Percentiles rank a stretch among this genome's conserved stretches.
Conservation (phyloP, 2,329 filamentous ascomycete species). For the Cercospora zeae-maydis region DNA sequence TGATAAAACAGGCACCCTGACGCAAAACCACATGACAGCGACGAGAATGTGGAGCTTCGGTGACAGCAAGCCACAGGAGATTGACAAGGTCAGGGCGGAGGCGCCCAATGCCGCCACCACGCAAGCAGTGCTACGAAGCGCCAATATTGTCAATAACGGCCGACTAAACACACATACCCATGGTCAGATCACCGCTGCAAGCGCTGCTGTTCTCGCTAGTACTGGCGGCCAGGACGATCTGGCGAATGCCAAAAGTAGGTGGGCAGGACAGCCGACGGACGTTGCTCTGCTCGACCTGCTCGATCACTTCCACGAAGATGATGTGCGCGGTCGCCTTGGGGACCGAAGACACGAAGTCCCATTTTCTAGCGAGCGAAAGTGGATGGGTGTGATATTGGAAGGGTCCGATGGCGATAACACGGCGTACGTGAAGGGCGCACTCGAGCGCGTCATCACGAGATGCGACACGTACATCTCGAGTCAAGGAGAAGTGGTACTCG, state of each 20-base stretch:
- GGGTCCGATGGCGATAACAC: constrained; percentile 65
- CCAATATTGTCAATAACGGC: constrained; percentile 95
- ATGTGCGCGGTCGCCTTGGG: constrained; percentile 83
- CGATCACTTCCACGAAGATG: constrained; percentile 86
- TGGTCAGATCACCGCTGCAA: constrained; percentile 57
- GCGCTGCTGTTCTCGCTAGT: constrained; percentile 79
- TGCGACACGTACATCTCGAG: constrained; percentile 88
- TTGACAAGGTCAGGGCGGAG: constrained; percentile 52
- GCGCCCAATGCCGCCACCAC: constrained; percentile 67
- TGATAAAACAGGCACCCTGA: constrained; percentile 95
- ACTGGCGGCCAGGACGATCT: constrained; percentile 61
- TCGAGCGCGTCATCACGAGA: constrained; percentile 78
- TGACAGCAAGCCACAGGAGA: constrained; percentile 57
- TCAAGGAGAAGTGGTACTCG: constrained; percentile 83
- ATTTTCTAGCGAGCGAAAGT: constrained; percentile 96
- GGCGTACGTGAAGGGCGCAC: constrained; percentile 91
- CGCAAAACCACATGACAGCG: constrained; percentile 97
- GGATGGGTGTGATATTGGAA: constrained; percentile 91
- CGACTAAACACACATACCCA: constrained; percentile 65
- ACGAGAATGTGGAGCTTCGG: constrained; percentile 92
- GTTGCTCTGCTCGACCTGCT: constrained; percentile 94
- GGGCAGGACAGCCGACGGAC: constrained; percentile 95
- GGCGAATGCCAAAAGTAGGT: constrained; percentile 72
- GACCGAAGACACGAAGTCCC: constrained; percentile 78
- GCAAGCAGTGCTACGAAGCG: constrained; percentile 78